Conservation (phyloP, 176 grass and related monocot species). For the Oryza meyeriana region DNA sequence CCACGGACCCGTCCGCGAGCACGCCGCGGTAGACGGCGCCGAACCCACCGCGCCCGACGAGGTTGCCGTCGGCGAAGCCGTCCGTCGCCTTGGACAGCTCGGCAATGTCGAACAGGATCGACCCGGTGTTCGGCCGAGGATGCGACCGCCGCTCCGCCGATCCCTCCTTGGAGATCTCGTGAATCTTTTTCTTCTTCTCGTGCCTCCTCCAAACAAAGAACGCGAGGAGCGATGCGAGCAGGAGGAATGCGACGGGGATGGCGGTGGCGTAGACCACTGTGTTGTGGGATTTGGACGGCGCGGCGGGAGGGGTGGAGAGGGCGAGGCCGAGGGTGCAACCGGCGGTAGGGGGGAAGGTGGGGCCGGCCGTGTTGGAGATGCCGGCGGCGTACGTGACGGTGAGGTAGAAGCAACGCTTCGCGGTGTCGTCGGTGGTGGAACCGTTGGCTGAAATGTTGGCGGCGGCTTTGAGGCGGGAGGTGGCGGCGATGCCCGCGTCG, state of each 20-base stretch:
- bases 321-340: slow-evolving; percentile 59
- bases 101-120: slow-evolving; percentile 61
- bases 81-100: slow-evolving; percentile 68
- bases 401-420: slow-evolving; percentile 56
- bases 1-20: slow-evolving; percentile 56
- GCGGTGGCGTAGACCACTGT: slow-evolving; percentile 40
- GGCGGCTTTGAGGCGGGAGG: slow-evolving; percentile 45
- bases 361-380: slow-evolving; percentile 49
- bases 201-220: slow-evolving; percentile 47
- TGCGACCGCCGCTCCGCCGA: slow-evolving; percentile 41
- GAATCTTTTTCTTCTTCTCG: slow-evolving; percentile 26
- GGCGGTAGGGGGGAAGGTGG: slow-evolving; percentile 49
- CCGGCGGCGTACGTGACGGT: slow-evolving; percentile 65
- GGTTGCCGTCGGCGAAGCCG: slow-evolving; percentile 54
- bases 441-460: slow-evolving; percentile 27
- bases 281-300: slow-evolving; percentile 15
- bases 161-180: slow-evolving; percentile 28
- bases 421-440: slow-evolving; percentile 16
- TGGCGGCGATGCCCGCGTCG: slow-evolving; percentile 41
- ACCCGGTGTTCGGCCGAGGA: slow-evolving; percentile 74
- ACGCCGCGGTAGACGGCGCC: slow-evolving; percentile 72
- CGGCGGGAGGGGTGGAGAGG: slow-evolving; percentile 9
- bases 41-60: slow-evolving; percentile 81
- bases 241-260: slow-evolving; percentile 50
- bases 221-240: slow-evolving; percentile 20